Percentiles rank a stretch among this genome's conserved stretches.
phyloP scores from a whole-genome alignment of 139 green algal species.

The Monoraphidium neglectum region DNA sequence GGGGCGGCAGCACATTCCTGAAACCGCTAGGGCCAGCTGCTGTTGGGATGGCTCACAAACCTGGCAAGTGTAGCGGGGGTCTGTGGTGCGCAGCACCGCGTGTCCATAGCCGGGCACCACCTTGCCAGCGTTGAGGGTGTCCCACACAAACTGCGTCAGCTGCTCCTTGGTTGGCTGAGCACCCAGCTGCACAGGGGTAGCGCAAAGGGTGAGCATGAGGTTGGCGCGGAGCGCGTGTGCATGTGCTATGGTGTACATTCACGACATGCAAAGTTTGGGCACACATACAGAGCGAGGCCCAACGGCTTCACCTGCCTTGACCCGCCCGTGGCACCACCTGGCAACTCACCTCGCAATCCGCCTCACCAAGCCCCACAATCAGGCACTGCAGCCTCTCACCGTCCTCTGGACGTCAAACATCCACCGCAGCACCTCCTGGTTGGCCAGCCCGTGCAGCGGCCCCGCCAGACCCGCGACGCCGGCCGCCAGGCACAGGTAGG shows the following conservation, averaged over 20 bases:
- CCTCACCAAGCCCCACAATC: background rate
- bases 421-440: slow-evolving; percentile 97
- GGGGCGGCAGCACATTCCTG: too few species aligned
- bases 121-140: slow-evolving; percentile 93
- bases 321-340: background rate
- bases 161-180: slow-evolving; percentile 80
- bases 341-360: background rate
- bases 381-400: slow-evolving; percentile 25
- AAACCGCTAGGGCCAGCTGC: too few species aligned
- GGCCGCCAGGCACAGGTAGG: slow-evolving; percentile 94
- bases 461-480: slow-evolving; percentile 96
- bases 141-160: slow-evolving; percentile 85
- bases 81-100: slow-evolving; percentile 96
- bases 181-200: slow-evolving; percentile 68
- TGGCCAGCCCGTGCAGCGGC: slow-evolving; percentile 96
- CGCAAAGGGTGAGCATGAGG: too few species aligned
- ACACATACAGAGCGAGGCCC: too few species aligned
- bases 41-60: too few species aligned
- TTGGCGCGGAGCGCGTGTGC: too few species aligned
- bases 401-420: slow-evolving; percentile 71
- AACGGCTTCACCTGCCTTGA: too few species aligned
- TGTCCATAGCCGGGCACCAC: slow-evolving; percentile 98
- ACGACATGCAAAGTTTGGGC: too few species aligned
- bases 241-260: too few species aligned
- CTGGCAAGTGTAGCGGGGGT: slow-evolving; percentile 95